Conservation (phyloP, 108 stramenopile species). For the Licmophora abbreviata region DNA sequence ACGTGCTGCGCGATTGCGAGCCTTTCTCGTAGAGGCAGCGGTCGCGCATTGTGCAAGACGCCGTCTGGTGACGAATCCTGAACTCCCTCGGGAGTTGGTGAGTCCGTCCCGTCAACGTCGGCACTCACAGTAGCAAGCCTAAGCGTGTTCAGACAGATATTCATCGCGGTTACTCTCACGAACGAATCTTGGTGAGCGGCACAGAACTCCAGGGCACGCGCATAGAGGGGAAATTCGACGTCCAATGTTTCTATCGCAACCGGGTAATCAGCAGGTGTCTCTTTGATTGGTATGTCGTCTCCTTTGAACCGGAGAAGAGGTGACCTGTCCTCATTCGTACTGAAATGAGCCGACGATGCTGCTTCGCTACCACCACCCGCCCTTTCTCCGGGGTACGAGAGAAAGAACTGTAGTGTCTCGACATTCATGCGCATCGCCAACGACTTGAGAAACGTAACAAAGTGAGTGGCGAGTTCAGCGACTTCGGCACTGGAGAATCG, state of each 20-base stretch:
- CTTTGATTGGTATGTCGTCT: constrained; percentile 16
- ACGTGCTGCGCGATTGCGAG: constrained; percentile 75
- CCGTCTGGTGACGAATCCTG: constrained; percentile 44
- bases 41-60: constrained; percentile 47
- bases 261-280: constrained; percentile 5
- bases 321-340: constrained; percentile 15
- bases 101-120: background rate
- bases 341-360: constrained; percentile 3
- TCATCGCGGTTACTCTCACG: constrained; percentile 82
- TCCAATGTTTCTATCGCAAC: constrained; percentile 13
- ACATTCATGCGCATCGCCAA: constrained; percentile 81
- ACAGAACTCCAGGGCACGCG: constrained; percentile 80
- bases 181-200: constrained; percentile 75
- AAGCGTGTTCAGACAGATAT: constrained; percentile 82
- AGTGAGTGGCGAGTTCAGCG: constrained; percentile 70
- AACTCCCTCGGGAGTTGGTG: constrained; percentile 17
- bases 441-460: constrained; percentile 79
- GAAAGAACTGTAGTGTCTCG: constrained; percentile 82
- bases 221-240: constrained; percentile 79
- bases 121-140: constrained; percentile 53
- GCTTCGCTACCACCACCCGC: constrained; percentile 7
- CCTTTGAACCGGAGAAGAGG: too few species aligned
- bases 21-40: constrained; percentile 68
- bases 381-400: constrained; percentile 43
- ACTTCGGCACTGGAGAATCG: constrained; percentile 49